phyloP scores from a whole-genome alignment of 768 basidiomycete genomes.

The Suillus subalutaceus region DNA sequence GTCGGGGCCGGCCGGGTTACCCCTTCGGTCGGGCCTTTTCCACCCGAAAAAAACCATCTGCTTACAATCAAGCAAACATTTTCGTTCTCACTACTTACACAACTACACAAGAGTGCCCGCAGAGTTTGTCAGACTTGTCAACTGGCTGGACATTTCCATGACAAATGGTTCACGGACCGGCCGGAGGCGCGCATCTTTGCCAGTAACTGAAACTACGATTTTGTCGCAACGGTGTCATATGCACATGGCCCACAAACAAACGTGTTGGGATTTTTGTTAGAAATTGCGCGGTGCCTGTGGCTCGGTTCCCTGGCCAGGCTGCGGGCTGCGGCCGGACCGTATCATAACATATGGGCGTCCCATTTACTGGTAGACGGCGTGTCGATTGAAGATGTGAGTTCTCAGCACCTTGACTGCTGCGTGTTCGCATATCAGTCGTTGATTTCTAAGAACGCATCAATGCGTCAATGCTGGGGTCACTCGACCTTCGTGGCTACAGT shows the following conservation, averaged over 20 bases:
- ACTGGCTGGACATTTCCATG: slow-evolving; percentile 56
- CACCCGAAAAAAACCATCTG: too few species aligned
- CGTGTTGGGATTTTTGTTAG: slow-evolving; percentile 31
- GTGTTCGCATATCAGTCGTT: background rate
- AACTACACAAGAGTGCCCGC: background rate
- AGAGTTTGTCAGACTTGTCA: slow-evolving; percentile 41
- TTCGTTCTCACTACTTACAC: background rate
- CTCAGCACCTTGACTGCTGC: background rate
- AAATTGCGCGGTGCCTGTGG: slow-evolving; percentile 24
- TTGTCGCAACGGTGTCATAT: slow-evolving; percentile 31
- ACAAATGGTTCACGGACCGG: slow-evolving; percentile 45
- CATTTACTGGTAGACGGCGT: slow-evolving; percentile 61
- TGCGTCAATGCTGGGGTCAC: slow-evolving; percentile 43
- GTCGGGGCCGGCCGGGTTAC: background rate
- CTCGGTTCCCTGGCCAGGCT: slow-evolving; percentile 9
- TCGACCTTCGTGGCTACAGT: slow-evolving; percentile 60
- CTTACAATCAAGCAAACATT: background rate
- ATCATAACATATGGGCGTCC: slow-evolving; percentile 42
- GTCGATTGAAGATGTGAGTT: slow-evolving; percentile 60
- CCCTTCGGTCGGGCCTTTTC: background rate
- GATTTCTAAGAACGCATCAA: slow-evolving; percentile 31
- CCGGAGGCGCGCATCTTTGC: slow-evolving; percentile 58
- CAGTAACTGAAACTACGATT: slow-evolving; percentile 51
- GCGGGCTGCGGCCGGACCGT: background rate
- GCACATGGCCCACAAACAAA: slow-evolving; percentile 39